Percentiles rank a stretch among this genome's conserved stretches.
Evolutionary conservation across 345 rosid species (phyloP).

Genomic region (Arabis alpina): DNA sequence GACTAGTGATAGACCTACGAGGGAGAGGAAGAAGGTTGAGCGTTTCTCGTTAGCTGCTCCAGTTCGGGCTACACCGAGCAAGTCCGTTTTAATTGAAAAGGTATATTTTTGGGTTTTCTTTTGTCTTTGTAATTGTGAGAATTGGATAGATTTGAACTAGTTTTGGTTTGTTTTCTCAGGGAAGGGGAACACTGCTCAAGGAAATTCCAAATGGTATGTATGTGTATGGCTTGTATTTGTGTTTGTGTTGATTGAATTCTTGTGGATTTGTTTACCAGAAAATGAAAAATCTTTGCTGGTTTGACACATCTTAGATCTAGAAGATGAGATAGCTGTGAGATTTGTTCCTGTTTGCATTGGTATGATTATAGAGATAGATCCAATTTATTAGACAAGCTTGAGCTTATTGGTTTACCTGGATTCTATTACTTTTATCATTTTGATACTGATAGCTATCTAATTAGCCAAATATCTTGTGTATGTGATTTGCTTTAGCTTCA

Average conservation of each 20-base stretch:
- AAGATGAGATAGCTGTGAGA: conserved; percentile 20
- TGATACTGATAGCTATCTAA: neutral
- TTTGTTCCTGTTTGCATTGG: neutral
- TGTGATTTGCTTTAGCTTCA: conserved; percentile 10
- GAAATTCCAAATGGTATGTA: conserved; percentile 90
- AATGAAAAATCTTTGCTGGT: conserved; percentile 10
- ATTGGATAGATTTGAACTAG: conserved; percentile 6
- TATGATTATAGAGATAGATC: neutral
- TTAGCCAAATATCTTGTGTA: neutral
- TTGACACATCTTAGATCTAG: conserved; percentile 28
- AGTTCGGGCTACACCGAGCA: conserved; percentile 55
- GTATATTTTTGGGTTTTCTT: conserved; percentile 33
- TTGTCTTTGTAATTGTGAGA: neutral
- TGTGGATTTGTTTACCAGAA: neutral
- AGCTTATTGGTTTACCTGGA: conserved; percentile 1
- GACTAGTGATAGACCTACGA: conserved; percentile 71
- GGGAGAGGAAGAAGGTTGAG: conserved; percentile 90
- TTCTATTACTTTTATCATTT: neutral
- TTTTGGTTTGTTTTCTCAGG: conserved; percentile 50
- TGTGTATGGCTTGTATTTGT: neutral
- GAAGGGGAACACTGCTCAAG: conserved; percentile 80
- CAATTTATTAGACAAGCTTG: neutral
- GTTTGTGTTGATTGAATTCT: conserved; percentile 8
- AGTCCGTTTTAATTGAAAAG: conserved; percentile 73
- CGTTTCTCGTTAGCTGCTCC: conserved; percentile 75